Percentiles rank a stretch among this genome's conserved stretches.
These are phyloP conservation scores for Phytophthora fragariaefolia DNA, from an alignment of 352 stramenopile genomes.

Conservation along the genomic window DNA sequence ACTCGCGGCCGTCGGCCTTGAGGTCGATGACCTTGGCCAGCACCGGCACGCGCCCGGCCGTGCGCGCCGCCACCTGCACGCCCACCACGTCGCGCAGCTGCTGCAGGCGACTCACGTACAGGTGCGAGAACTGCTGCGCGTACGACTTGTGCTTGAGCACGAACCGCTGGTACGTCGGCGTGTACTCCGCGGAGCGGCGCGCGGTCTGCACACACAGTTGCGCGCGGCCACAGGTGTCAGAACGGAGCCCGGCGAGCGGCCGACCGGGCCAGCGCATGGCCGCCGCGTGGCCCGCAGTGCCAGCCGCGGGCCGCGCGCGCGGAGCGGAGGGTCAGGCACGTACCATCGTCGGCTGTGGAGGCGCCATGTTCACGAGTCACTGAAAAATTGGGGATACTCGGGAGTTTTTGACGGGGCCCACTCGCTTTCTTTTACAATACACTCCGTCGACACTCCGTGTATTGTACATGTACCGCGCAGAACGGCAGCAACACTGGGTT, in stretches of 20 bases:
- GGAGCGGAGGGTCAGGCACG: constrained; percentile 4
- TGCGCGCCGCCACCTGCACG: constrained; percentile 46
- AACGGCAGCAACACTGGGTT: no score
- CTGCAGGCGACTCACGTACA: constrained; percentile 88
- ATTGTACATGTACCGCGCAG: no score
- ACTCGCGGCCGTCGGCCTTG: constrained; percentile 63
- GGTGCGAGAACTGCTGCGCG: constrained; percentile 90
- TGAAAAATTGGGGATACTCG: no score
- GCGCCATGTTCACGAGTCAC: constrained; percentile 46
- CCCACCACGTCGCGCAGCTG: constrained; percentile 70
- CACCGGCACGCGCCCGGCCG: constrained; percentile 33
- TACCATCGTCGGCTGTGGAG: constrained; percentile 35
- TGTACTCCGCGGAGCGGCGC: constrained; percentile 54
- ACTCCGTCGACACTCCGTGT: no score
- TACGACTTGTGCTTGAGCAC: constrained; percentile 88
- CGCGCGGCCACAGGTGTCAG: neutral
- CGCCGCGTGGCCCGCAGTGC: neutral
- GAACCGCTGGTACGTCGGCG: constrained; percentile 63
- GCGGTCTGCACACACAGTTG: constrained; percentile 35
- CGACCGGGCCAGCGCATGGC: neutral
- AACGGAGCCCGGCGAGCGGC: no score
- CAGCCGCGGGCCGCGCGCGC: neutral
- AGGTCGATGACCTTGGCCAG: constrained; percentile 85
- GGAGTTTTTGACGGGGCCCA: no score
- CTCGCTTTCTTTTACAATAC: no score